A percentile compares a stretch with the other conserved stretches of the same genome.
phyloP scores from a whole-genome alignment of 2,329 filamentous ascomycete species.

The Penicillium sp. region DNA sequence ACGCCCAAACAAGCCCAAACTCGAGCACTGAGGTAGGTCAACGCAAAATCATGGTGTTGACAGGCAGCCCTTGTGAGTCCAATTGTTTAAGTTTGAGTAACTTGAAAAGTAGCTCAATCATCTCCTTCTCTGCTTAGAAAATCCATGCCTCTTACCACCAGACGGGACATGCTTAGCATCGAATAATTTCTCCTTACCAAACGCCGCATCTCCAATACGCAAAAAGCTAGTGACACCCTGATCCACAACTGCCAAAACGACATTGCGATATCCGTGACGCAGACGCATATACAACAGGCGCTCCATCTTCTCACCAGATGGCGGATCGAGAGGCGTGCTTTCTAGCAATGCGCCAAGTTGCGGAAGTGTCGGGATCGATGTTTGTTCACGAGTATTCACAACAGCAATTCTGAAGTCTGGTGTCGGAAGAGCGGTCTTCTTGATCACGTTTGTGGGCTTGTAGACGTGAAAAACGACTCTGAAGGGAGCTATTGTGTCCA shows the following conservation, averaged over 20 bases:
- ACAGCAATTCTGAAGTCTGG: slow-evolving; percentile 87
- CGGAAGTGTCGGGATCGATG: slow-evolving; percentile 69
- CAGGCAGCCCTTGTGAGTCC: not conserved
- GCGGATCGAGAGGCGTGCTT: slow-evolving; percentile 70
- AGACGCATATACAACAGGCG: slow-evolving; percentile 70
- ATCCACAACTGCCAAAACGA: slow-evolving; percentile 85
- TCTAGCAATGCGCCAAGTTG: slow-evolving; percentile 72
- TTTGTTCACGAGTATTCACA: slow-evolving; percentile 68
- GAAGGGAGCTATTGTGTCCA: slow-evolving; percentile 56
- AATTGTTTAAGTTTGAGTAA: not conserved
- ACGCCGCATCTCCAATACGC: slow-evolving; percentile 75
- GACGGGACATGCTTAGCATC: slow-evolving; percentile 41
- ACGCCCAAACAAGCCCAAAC: not conserved
- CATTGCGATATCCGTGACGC: slow-evolving; percentile 81
- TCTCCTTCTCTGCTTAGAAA: slow-evolving; percentile 32
- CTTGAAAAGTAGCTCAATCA: slow-evolving; percentile 16
- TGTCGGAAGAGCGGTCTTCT: slow-evolving; percentile 73
- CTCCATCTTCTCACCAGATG: slow-evolving; percentile 48
- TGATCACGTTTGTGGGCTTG: slow-evolving; percentile 71
- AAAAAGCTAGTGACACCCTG: slow-evolving; percentile 88
- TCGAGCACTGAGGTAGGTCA: not conserved
- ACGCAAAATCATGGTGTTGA: not conserved
- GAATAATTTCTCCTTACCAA: slow-evolving; percentile 72
- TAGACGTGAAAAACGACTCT: slow-evolving; percentile 78
- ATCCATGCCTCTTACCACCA: slow-evolving; percentile 33